Evolutionary conservation across 2,329 filamentous ascomycete genomes (phyloP), one percentile per base, ranked within the genome.

Genomic region (Fusarium scirpi): DNA sequence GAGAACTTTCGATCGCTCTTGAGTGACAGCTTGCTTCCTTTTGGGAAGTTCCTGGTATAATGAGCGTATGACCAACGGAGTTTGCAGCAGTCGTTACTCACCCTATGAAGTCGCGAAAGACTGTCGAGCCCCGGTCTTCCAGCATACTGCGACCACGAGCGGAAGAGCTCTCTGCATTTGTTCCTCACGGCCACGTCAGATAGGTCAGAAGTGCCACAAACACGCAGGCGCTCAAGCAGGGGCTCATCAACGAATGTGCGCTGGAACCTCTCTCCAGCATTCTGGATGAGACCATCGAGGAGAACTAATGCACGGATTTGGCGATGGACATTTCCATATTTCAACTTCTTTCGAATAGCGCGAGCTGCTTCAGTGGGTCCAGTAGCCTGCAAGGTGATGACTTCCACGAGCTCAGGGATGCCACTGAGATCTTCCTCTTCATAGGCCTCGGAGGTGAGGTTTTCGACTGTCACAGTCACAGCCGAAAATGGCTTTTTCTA

Each of bases 301-400:
- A 99, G 91, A 13, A 92, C 91, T 24, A 99, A 87, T 38, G 96
- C 92, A 64, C 96, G 90, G 34, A 98, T 86, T 80, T 99, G 96
- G 52, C 94, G 91, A 80, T 98, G 95, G n/a, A 93, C 86, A 76
- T 90, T 97, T 74, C 96, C 96, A 81, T 99, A 98, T 84, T 99
- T 99, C 86, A 99, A 89, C 85, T 98, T 98, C 88, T 99, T 99
- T 65, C 96, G 90, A 74, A 99, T 88, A 49, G 96, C 94, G 77
- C 96, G 90, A 57, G 95, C 94, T 63, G 94, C 94, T 84, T 99
- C 96, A 15, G 89, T 88, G 3, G 96, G 94, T 0, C 96, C 96
- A 9, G 92, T 92, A 27, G 88, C 86, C 81, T 99, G 96, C 63
- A 99, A 89, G 71, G 92, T 92, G 78, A 99, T 93, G 60, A 96